Evolutionary conservation across 1,284 basidiomycete genomes (phyloP).

Genomic region (Volvariella surrecta): DNA sequence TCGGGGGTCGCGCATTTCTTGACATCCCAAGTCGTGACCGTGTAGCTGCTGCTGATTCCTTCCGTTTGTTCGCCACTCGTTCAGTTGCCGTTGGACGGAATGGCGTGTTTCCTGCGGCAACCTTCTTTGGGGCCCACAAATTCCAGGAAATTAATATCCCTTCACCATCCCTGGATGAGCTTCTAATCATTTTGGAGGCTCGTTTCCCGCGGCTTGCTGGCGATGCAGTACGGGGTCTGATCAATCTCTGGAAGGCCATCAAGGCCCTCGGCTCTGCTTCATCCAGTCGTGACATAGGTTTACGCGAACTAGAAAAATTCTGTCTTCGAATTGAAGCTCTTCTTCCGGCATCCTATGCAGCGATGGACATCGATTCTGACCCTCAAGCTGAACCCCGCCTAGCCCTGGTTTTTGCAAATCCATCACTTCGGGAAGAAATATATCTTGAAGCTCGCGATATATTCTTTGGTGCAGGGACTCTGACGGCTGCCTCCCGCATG

Average conservation of each 20-base stretch:
- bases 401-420: slow-evolving; percentile 58
- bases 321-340: slow-evolving; percentile 67
- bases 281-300: slow-evolving; percentile 56
- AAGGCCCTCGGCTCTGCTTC: slow-evolving; percentile 38
- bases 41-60: slow-evolving; percentile 68
- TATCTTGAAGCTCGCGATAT: slow-evolving; percentile 89
- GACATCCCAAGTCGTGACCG: slow-evolving; percentile 61
- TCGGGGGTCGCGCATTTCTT: slow-evolving; percentile 67
- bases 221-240: slow-evolving; percentile 36
- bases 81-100: slow-evolving; percentile 34
- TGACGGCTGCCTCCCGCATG: slow-evolving; percentile 43
- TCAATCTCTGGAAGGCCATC: slow-evolving; percentile 56
- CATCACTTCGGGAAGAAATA: slow-evolving; percentile 80
- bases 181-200: slow-evolving; percentile 58
- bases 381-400: slow-evolving; percentile 15
- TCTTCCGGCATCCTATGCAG: slow-evolving; percentile 38
- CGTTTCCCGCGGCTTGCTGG: slow-evolving; percentile 59
- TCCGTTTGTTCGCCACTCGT: slow-evolving; percentile 77
- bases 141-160: slow-evolving; percentile 66
- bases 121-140: slow-evolving; percentile 79
- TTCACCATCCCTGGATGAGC: slow-evolving; percentile 57
- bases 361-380: slow-evolving; percentile 35
- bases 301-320: slow-evolving; percentile 88
- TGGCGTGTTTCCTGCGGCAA: slow-evolving; percentile 36
- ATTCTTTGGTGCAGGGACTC: slow-evolving; percentile 74